Conservation (phyloP, 129 eudicot genomes). For the Helianthus tuberosus region DNA sequence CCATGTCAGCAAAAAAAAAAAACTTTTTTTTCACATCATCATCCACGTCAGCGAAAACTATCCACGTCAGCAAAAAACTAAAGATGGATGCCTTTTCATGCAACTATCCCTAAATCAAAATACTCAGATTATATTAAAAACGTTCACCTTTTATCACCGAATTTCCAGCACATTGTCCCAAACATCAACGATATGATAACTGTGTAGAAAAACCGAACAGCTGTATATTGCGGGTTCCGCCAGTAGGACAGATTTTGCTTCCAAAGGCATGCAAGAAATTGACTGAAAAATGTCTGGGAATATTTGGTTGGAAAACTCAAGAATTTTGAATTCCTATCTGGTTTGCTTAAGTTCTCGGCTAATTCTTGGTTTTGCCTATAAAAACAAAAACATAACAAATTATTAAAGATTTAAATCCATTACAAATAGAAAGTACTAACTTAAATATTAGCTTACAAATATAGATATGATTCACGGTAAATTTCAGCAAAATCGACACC, state of each 20-base stretch:
- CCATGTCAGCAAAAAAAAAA: too few relatives aligned
- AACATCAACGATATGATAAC: constrained; percentile 88
- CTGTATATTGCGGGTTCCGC: constrained; percentile 97
- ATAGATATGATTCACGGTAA: constrained; percentile 54
- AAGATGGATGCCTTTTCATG: too few relatives aligned
- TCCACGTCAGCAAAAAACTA: too few relatives aligned
- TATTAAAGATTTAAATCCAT: background rate
- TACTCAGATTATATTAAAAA: background rate
- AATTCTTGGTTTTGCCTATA: too few relatives aligned
- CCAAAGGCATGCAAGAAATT: constrained; percentile 85
- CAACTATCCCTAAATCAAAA: background rate
- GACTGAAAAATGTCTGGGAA: constrained; percentile 62
- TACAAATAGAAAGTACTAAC: background rate
- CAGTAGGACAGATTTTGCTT: constrained; percentile 86
- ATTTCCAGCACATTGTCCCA: constrained; percentile 95
- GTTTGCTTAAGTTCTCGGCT: too few relatives aligned
- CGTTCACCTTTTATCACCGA: constrained; percentile 78
- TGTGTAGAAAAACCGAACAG: constrained; percentile 94
- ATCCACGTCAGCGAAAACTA: too few relatives aligned
- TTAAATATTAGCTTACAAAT: constrained; percentile 37
- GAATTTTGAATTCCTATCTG: constrained; percentile 23
- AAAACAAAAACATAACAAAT: too few relatives aligned
- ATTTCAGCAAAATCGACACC: constrained; percentile 58
- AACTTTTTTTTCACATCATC: too few relatives aligned
- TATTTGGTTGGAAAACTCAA: constrained; percentile 72